These are phyloP conservation scores for Pterocarpus macrocarpus DNA, from an alignment of 306 rosid genomes.

Conservation along the genomic window DNA sequence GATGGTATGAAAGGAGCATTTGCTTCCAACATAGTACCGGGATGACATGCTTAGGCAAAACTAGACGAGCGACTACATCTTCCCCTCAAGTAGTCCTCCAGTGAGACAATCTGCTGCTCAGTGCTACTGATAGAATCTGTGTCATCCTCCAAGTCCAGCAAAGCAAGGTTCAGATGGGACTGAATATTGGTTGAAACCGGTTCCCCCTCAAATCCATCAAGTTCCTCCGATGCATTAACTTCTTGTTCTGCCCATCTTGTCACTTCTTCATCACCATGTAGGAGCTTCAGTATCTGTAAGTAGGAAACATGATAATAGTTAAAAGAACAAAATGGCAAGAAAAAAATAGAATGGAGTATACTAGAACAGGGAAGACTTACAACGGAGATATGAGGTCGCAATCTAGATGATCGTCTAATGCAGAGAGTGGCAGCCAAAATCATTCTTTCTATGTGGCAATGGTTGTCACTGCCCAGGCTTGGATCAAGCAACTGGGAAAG, in stretches of 20 bases:
- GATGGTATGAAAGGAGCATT: constrained; percentile 31
- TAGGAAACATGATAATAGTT: constrained; percentile 19
- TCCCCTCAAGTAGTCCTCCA: constrained; percentile 84
- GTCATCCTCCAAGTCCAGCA: constrained; percentile 84
- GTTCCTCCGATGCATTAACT: constrained; percentile 58
- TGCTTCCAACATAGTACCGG: constrained; percentile 20
- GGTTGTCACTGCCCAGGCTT: constrained; percentile 61
- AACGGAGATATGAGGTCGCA: constrained; percentile 73
- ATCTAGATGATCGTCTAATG: constrained; percentile 68
- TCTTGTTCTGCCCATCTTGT: constrained; percentile 78
- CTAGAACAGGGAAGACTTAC: constrained; percentile 56
- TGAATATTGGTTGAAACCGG: constrained; percentile 62
- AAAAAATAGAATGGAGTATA: constrained; percentile 4
- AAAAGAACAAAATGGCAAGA: constrained; percentile 11
- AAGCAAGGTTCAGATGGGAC: constrained; percentile 85
- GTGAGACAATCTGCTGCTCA: constrained; percentile 73
- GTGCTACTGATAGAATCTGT: constrained; percentile 66
- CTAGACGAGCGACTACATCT: constrained; percentile 67
- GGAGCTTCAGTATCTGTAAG: constrained; percentile 81
- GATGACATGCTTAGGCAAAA: constrained; percentile 46
- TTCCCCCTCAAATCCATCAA: constrained; percentile 68
- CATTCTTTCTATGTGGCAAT: constrained; percentile 75
- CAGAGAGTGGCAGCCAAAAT: constrained; percentile 88
- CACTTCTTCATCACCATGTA: constrained; percentile 81
- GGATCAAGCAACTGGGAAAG: constrained; percentile 80